Evolutionary conservation across 129 eudicot species (phyloP).

Genomic region (Mikania micrantha): DNA sequence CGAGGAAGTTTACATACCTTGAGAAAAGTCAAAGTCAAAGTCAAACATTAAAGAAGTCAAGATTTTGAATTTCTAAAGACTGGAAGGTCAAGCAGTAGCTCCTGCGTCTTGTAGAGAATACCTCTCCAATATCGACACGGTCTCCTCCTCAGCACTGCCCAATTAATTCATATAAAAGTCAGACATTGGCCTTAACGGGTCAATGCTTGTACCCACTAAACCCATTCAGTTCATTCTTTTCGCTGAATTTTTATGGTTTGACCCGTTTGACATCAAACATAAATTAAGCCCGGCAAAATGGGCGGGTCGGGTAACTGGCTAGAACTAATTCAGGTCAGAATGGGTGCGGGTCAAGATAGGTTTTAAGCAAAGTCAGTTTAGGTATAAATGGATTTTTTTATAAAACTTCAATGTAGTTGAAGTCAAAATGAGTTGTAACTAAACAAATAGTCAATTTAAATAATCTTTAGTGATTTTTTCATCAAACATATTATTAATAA

Average conservation of each 20-base stretch:
- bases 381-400: too few species aligned
- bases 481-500: too few species aligned
- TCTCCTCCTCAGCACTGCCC: conserved; percentile 74
- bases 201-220: neutral
- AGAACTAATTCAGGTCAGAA: too few species aligned
- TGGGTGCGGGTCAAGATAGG: too few species aligned
- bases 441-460: too few species aligned
- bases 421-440: too few species aligned
- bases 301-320: too few species aligned
- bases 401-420: too few species aligned
- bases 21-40: conserved; percentile 13
- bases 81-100: conserved; percentile 11
- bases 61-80: conserved; percentile 3
- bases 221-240: too few species aligned
- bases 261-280: neutral
- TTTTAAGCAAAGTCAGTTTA: too few species aligned
- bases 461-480: too few species aligned
- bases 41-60: neutral
- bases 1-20: neutral
- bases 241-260: neutral
- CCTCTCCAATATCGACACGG: conserved; percentile 52
- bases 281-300: neutral
- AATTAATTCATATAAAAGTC: conserved; percentile 8
- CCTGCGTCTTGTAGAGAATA: conserved; percentile 42
- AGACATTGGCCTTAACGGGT: neutral